phyloP scores from a whole-genome alignment of 1,284 basidiomycete species.

The Fomes fomentarius region DNA sequence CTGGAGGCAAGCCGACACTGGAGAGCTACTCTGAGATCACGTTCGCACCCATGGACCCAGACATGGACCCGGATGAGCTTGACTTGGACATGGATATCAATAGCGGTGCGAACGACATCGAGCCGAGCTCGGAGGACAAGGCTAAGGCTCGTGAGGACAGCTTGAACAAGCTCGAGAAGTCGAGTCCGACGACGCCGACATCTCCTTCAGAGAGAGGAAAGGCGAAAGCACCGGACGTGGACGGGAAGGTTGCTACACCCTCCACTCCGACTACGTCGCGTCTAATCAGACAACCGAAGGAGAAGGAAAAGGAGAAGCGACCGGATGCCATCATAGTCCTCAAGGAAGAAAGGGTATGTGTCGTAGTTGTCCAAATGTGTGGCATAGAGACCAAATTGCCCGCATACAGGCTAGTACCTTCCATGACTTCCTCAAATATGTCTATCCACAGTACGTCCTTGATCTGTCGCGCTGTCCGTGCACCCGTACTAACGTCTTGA shows the following conservation, averaged over 20 bases:
- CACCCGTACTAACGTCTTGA: not conserved
- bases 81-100: conserved; percentile 43
- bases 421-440: conserved; percentile 85
- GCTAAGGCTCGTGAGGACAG: conserved; percentile 37
- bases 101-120: conserved; percentile 40
- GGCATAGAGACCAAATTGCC: no score
- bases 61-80: conserved; percentile 47
- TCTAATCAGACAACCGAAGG: conserved; percentile 3
- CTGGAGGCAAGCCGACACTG: conserved; percentile 45
- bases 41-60: conserved; percentile 58
- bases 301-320: conserved; percentile 37
- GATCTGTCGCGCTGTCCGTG: not conserved
- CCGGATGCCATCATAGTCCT: conserved; percentile 81
- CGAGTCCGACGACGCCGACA: conserved; percentile 17
- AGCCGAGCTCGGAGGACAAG: conserved; percentile 28
- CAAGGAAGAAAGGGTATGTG: conserved; percentile 77
- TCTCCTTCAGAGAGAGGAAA: conserved; percentile 16
- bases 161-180: conserved; percentile 36
- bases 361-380: no score
- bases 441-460: conserved; percentile 77
- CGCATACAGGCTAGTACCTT: conserved; percentile 69
- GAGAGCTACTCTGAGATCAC: conserved; percentile 55
- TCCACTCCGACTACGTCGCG: not conserved
- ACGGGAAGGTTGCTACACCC: conserved; percentile 7
- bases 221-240: conserved; percentile 16